These are phyloP conservation scores for Gossypium thurberi DNA, from an alignment of 345 rosid genomes.

Conservation along the genomic window DNA sequence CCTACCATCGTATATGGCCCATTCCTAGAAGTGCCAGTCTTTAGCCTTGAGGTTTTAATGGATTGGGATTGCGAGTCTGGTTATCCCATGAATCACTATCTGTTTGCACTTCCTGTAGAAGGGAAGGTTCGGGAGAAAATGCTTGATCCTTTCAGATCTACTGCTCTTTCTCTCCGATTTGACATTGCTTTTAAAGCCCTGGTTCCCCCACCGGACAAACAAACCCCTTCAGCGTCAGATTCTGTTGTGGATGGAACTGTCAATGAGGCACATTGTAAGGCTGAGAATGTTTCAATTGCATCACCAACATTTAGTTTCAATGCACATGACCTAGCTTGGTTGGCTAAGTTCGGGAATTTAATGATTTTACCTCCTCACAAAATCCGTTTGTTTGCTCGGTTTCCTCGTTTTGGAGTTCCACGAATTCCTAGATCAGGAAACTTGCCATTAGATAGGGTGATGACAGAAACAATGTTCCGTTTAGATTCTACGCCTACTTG, in stretches of 20 bases:
- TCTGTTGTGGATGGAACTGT: slow-evolving; percentile 20
- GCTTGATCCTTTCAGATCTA: slow-evolving; percentile 94
- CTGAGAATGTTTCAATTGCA: slow-evolving; percentile 33
- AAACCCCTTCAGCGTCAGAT: too few species aligned
- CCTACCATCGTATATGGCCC: slow-evolving; percentile 47
- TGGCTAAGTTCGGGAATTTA: slow-evolving; percentile 68
- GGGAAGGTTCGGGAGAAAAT: slow-evolving; percentile 67
- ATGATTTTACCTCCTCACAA: slow-evolving; percentile 89
- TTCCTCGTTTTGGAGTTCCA: slow-evolving; percentile 92
- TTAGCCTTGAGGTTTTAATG: slow-evolving; percentile 80
- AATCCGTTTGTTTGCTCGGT: slow-evolving; percentile 76
- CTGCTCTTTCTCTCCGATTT: slow-evolving; percentile 73
- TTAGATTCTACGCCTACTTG: slow-evolving; percentile 68
- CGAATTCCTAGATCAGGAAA: slow-evolving; percentile 81
- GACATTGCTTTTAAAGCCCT: slow-evolving; percentile 79
- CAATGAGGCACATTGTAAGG: slow-evolving; percentile 29
- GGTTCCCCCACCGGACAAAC: slow-evolving; percentile 21
- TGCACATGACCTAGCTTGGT: slow-evolving; percentile 95
- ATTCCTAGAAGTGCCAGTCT: slow-evolving; percentile 66
- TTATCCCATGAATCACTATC: slow-evolving; percentile 79
- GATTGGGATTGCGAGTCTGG: slow-evolving; percentile 96
- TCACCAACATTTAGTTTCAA: slow-evolving; percentile 68
- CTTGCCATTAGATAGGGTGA: slow-evolving; percentile 83
- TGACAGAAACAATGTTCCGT: slow-evolving; percentile 92
- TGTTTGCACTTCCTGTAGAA: slow-evolving; percentile 83